phyloP scores from a whole-genome alignment of 2,329 filamentous ascomycete species.

The Colletotrichum sp. region DNA sequence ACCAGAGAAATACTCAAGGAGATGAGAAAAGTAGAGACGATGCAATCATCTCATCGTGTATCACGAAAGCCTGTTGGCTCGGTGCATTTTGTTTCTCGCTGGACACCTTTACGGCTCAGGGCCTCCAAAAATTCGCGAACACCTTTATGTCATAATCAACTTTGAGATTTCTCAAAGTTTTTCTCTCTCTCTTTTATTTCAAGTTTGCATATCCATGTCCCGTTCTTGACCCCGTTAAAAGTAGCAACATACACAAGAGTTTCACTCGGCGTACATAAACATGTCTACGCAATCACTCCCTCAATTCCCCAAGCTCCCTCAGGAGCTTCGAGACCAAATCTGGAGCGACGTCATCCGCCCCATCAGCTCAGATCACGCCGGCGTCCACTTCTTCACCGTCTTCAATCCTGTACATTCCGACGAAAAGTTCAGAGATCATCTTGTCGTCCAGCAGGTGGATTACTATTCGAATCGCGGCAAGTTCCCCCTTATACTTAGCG shows the following conservation, averaged over 20 bases:
- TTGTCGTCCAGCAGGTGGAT: fast-evolving
- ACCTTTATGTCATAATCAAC: too few species aligned
- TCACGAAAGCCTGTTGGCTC: not conserved
- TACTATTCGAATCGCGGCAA: not conserved
- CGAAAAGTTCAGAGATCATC: not conserved
- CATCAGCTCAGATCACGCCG: fast-evolving
- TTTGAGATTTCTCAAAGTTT: not conserved
- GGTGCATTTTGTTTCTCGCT: not conserved
- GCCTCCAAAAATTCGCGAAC: fast-evolving
- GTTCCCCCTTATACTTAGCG: not conserved
- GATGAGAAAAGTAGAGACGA: too few species aligned
- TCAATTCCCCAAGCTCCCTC: not conserved
- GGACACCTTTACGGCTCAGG: not conserved
- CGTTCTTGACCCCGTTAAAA: fast-evolving
- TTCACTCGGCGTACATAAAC: not conserved
- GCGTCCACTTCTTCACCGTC: not conserved
- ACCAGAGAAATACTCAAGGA: too few species aligned
- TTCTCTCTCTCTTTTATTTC: not conserved
- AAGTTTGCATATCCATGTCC: not conserved
- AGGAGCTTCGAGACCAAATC: not conserved
- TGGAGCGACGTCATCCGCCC: not conserved
- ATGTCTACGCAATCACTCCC: not conserved
- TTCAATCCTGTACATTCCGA: fast-evolving
- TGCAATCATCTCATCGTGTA: not conserved
- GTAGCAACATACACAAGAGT: not conserved